Conservation (phyloP, 768 basidiomycete genomes). For the Coprinellus micaceus region DNA sequence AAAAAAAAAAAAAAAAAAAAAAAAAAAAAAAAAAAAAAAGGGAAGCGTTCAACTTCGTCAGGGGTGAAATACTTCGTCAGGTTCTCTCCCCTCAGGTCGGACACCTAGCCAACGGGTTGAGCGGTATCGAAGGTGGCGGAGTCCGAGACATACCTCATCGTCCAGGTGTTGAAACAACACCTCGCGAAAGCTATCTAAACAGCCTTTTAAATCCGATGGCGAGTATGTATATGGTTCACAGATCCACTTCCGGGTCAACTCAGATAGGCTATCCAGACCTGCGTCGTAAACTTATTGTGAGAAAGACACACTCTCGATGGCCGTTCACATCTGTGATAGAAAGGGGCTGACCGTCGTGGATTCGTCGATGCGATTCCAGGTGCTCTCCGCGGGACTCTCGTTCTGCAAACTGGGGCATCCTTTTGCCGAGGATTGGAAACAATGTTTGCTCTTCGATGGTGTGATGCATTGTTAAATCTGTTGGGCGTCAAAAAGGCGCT, state of each 20-base stretch:
- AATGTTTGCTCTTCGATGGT: constrained; percentile 50
- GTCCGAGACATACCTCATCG: constrained; percentile 38
- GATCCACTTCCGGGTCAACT: constrained; percentile 39
- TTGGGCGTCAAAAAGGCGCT: not conserved
- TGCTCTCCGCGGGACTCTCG: constrained; percentile 37
- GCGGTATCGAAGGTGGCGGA: not conserved
- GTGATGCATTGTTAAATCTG: constrained; percentile 55
- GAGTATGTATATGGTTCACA: constrained; percentile 44
- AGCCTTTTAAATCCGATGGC: constrained; percentile 45
- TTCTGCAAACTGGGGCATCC: constrained; percentile 45
- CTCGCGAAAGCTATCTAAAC: constrained; percentile 45
- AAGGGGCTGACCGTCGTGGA: constrained; percentile 43
- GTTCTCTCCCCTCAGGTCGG: constrained; percentile 47
- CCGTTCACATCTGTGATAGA: not conserved
- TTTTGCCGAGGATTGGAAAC: constrained; percentile 48
- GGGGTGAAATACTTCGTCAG: constrained; percentile 51
- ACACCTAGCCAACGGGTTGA: constrained; percentile 29
- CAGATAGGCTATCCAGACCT: constrained; percentile 44
- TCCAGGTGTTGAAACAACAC: constrained; percentile 52
- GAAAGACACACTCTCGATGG: not conserved
- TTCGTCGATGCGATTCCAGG: constrained; percentile 45
- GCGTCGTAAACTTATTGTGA: constrained; percentile 2
- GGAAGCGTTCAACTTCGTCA: constrained; percentile 35
- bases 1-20: constrained; percentile 7
- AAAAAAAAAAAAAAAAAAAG: not conserved